A percentile compares a stretch with the other conserved stretches of the same genome.
Conservation (phyloP, 2,329 filamentous ascomycete species). For the Botrytis fabae region DNA sequence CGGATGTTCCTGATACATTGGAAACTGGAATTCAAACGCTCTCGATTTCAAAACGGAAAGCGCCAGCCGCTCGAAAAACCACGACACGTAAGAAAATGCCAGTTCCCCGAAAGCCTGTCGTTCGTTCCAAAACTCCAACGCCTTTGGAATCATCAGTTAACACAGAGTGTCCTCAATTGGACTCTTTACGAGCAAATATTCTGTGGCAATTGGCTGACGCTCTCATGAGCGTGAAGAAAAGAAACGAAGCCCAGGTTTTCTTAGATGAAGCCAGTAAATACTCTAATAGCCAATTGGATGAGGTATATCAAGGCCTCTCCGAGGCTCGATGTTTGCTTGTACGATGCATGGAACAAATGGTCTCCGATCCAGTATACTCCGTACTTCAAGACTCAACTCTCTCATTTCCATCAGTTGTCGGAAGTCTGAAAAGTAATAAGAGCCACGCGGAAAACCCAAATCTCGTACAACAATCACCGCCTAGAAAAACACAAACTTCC, state of each 20-base stretch:
- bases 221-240: constrained; percentile 49
- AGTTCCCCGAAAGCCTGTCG: constrained; percentile 37
- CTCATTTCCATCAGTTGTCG: constrained; percentile 70
- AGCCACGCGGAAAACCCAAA: constrained; percentile 32
- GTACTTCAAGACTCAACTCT: constrained; percentile 91
- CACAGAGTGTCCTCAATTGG: constrained; percentile 41
- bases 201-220: constrained; percentile 52
- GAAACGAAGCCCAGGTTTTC: constrained; percentile 56
- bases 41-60: constrained; percentile 41
- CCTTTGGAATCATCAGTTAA: constrained; percentile 29
- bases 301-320: constrained; percentile 55
- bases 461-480: constrained; percentile 30
- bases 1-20: constrained; percentile 28
- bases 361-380: constrained; percentile 80
- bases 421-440: constrained; percentile 30
- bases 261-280: constrained; percentile 54
- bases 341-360: constrained; percentile 70
- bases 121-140: constrained; percentile 34
- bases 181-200: constrained; percentile 50
- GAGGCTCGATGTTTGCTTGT: constrained; percentile 68
- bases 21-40: constrained; percentile 34
- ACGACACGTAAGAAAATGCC: constrained; percentile 35
- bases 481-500: constrained; percentile 29
- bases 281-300: constrained; percentile 46
- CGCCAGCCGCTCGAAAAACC: constrained; percentile 30